Base-by-base conservation (phyloP, 23 red algal genomes). In the Cyanidioschyzon merolae region DNA sequence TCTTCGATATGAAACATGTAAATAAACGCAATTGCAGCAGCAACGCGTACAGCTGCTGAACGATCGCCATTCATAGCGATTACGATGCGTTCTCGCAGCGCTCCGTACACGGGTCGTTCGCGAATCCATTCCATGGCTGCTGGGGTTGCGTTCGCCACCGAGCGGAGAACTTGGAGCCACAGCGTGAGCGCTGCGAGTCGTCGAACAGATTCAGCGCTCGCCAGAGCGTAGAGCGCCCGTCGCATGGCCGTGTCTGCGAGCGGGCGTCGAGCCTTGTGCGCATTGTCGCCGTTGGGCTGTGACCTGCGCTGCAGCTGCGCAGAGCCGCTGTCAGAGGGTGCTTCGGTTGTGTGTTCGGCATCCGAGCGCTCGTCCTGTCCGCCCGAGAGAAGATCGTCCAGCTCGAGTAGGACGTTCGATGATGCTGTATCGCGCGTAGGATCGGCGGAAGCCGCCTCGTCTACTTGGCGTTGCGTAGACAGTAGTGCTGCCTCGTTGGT, bases 211-310 rank as follows among this genome's bases (percentile, higher is more conserved):
- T 71, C 63, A 7, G 29, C n/a, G 29, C 63, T 71, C n/a, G 2
- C 3, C 63, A 71, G 63, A 71, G 63, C 63, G 63, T 71, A 71
- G 21, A 71, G 63, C n/a, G 63, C 63, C 7, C 63, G 63, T 25
- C 63, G 63, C 32, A 71, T 25, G 12, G 63, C 63, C 12, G 30
- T 25, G 30, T 71, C 63, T 3, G 63, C 63, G 12, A 71, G 63
- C 12, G 63, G 63, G 32, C 63, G 63, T 7, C n/a, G 63, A 3
- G 32, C n/a, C 7, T 35, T 25, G 50, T 57, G 15, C 50, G 50
- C 24, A 57, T 57, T 24, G 50, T 57, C 50, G 50, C 15, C 50
- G 50, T 16, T 24, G n/a, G n/a, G n/a, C n/a, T n/a, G n/a, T n/a
- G n/a, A n/a, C n/a, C n/a, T n/a, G n/a, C n/a, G n/a, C 45, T 54